A percentile compares a stretch with the other conserved stretches of the same genome.
Evolutionary conservation across 164 flowering plant genomes (phyloP).

Genomic region (Warburgia ugandensis): DNA sequence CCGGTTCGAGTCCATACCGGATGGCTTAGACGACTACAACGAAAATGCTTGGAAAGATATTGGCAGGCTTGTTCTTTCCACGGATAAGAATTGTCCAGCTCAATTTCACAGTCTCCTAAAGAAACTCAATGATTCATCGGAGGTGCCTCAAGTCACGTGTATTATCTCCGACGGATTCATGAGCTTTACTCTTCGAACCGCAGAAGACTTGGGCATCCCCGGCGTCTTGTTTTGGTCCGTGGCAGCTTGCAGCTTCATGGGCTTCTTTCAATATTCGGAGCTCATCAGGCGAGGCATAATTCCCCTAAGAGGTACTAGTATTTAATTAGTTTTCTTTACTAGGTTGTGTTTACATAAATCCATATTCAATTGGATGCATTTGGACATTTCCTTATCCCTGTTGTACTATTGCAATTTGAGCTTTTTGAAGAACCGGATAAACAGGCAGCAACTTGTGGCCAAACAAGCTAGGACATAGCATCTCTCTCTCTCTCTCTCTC

Average conservation of each 20-base stretch:
- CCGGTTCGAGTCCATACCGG: conserved; percentile 49
- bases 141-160: conserved; percentile 31
- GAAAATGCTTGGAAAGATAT: conserved; percentile 39
- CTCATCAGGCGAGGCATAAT: conserved; percentile 28
- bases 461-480: too few relatives aligned
- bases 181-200: conserved; percentile 35
- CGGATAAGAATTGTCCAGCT: conserved; percentile 19
- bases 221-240: conserved; percentile 35
- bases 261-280: conserved; percentile 17
- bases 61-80: conserved; percentile 29
- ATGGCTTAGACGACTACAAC: conserved; percentile 51
- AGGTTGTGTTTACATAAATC: too few relatives aligned
- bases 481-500: too few relatives aligned
- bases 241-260: conserved; percentile 31
- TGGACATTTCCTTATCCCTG: too few relatives aligned
- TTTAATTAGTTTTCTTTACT: too few relatives aligned
- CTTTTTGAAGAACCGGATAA: too few relatives aligned
- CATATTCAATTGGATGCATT: too few relatives aligned
- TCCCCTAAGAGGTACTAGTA: conserved; percentile 57
- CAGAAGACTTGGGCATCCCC: conserved; percentile 29
- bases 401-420: too few relatives aligned
- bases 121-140: conserved; percentile 15
- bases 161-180: conserved; percentile 42
- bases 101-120: conserved; percentile 23
- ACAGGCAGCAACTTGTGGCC: too few relatives aligned